These are phyloP conservation scores for Boechera divaricarpa DNA, from an alignment of 345 rosid genomes.

Conservation along the genomic window DNA sequence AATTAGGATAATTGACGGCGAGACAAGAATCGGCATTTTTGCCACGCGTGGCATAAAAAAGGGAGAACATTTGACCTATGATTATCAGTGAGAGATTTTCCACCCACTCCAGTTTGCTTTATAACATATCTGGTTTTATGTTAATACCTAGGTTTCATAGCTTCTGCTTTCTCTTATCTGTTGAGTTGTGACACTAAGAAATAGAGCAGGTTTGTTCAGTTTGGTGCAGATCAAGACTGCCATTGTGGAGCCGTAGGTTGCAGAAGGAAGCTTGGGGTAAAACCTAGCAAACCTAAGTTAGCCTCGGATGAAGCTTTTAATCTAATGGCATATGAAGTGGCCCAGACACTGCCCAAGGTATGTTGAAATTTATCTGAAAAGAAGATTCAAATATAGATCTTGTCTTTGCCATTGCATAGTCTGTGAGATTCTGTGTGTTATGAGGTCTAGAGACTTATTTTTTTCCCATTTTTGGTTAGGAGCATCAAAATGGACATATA, in stretches of 20 bases:
- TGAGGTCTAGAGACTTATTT: conserved; percentile 40
- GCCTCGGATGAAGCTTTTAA: conserved; percentile 87
- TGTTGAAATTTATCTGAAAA: conserved; percentile 51
- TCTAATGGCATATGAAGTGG: conserved; percentile 71
- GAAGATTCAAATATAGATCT: conserved; percentile 38
- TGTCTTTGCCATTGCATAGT: conserved; percentile 14
- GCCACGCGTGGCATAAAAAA: conserved; percentile 76
- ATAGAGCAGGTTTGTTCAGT: conserved; percentile 97
- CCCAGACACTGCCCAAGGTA: conserved; percentile 64
- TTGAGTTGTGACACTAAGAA: conserved; percentile 54
- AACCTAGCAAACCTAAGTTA: conserved; percentile 79
- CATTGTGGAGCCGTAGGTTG: conserved; percentile 90
- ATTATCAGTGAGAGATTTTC: conserved; percentile 81
- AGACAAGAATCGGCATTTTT: conserved; percentile 98
- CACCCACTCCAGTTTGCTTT: conserved; percentile 27
- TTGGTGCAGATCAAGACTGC: conserved; percentile 99
- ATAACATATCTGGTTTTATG: not conserved
- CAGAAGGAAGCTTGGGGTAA: conserved; percentile 90
- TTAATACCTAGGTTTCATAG: not conserved
- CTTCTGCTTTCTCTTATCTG: conserved; percentile 15
- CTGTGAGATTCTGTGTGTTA: not conserved
- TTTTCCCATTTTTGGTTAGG: conserved; percentile 50
- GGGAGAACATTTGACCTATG: conserved; percentile 98
- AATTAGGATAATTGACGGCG: conserved; percentile 92
- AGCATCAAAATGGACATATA: conserved; percentile 63